Evolutionary conservation across 179 eudicot species (phyloP).

Genomic region (Gypsophila paniculata): DNA sequence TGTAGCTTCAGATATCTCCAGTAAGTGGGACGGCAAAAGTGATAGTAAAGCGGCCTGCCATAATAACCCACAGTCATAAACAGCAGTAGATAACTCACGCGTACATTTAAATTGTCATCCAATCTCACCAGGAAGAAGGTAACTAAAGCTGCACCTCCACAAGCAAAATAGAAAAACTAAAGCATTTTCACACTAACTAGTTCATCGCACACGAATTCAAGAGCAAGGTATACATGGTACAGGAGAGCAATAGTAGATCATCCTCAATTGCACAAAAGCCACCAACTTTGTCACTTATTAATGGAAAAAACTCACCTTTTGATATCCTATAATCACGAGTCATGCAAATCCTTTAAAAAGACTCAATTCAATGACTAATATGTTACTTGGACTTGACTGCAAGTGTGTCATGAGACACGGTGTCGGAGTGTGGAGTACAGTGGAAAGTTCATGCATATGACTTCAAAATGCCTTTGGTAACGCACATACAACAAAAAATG

Average conservation of each 20-base stretch:
- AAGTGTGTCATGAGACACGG: neutral
- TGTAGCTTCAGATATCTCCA: conserved; percentile 47
- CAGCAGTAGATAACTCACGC: neutral
- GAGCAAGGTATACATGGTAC: neutral
- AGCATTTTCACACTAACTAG: too few species aligned
- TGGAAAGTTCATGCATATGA: too few species aligned
- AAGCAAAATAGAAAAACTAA: neutral
- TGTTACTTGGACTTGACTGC: neutral
- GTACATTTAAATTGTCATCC: neutral
- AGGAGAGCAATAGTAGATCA: neutral
- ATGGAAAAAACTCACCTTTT: neutral
- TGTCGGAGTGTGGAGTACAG: neutral
- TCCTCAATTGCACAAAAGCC: neutral
- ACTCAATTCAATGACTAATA: neutral
- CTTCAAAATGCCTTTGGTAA: neutral
- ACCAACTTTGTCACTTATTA: neutral
- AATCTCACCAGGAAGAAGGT: neutral
- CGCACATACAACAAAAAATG: neutral
- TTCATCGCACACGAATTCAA: neutral
- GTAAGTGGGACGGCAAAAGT: conserved; percentile 57
- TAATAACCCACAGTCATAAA: conserved; percentile 4
- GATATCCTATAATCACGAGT: neutral
- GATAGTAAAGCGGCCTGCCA: conserved; percentile 90
- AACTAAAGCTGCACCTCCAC: neutral
- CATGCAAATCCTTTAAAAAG: neutral